phyloP scores from a whole-genome alignment of 228 moss, liverwort and hornwort genomes.

The Sphagnum fallax region DNA sequence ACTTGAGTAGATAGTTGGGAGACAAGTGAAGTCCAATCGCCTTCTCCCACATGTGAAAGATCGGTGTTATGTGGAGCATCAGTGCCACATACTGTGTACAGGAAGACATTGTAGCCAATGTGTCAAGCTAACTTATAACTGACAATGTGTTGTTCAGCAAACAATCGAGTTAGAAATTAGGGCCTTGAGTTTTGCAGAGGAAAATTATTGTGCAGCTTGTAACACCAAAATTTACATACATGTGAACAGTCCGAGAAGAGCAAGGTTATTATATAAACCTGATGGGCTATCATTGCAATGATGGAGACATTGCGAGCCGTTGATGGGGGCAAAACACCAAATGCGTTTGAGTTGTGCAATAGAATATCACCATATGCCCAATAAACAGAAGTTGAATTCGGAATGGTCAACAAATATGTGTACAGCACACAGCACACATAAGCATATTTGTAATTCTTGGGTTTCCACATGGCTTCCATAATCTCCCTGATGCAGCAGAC shows the following conservation, averaged over 20 bases:
- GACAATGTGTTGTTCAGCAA: too few relatives aligned
- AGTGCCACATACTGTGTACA: slow-evolving; percentile 15
- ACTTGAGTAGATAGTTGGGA: slow-evolving; percentile 7
- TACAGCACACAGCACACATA: slow-evolving; percentile 14
- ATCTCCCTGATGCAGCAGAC: slow-evolving; percentile 15
- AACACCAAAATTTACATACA: too few relatives aligned
- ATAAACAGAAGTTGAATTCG: slow-evolving; percentile 18
- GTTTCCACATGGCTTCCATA: slow-evolving; percentile 28
- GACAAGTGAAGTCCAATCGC: slow-evolving; percentile 9
- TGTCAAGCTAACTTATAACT: too few relatives aligned
- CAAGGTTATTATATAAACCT: slow-evolving; percentile 5
- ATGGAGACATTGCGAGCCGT: slow-evolving; percentile 12
- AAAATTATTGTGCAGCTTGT: too few relatives aligned
- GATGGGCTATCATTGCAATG: slow-evolving; percentile 21
- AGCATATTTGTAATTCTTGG: slow-evolving; percentile 16
- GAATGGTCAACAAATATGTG: slow-evolving; percentile 16
- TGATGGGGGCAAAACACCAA: slow-evolving; percentile 18
- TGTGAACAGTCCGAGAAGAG: too few relatives aligned
- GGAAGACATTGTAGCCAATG: neutral
- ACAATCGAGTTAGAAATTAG: too few relatives aligned
- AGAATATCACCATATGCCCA: slow-evolving; percentile 24
- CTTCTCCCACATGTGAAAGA: slow-evolving; percentile 23
- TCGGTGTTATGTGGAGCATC: slow-evolving; percentile 16
- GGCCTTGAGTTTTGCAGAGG: too few relatives aligned
- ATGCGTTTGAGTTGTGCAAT: slow-evolving; percentile 14